Percentiles rank a stretch among this genome's conserved stretches.
Evolutionary conservation across 2,329 filamentous ascomycete genomes (phyloP).

Genomic region (Ophiocordyceps camponoti-leonardi): DNA sequence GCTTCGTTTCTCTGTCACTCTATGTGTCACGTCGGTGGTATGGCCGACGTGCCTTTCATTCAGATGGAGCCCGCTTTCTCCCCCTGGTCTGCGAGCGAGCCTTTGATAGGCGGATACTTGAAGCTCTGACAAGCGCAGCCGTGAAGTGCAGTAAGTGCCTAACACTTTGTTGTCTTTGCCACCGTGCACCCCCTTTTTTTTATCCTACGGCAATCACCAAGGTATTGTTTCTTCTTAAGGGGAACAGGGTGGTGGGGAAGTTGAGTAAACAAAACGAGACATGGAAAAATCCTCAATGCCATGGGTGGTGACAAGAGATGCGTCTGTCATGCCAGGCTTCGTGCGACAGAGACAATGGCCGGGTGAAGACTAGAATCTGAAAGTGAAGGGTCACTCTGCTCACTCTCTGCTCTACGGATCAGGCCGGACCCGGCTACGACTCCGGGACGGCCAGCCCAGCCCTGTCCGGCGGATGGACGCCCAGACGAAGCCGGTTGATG

Average conservation of each 20-base stretch:
- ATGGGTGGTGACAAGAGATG: no score
- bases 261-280: not conserved
- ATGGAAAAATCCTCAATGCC: not conserved
- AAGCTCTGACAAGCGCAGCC: not conserved
- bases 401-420: no score
- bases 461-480: no score
- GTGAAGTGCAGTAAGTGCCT: no score
- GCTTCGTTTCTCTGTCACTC: no score
- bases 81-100: not conserved
- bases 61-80: not conserved
- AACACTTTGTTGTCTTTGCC: no score
- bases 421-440: not conserved
- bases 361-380: no score
- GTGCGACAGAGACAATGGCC: not conserved
- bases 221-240: not conserved
- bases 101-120: not conserved
- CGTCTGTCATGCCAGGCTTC: not conserved
- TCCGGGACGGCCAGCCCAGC: not conserved
- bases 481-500: no score
- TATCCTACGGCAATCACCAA: not conserved
- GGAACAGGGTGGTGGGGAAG: not conserved
- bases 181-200: not conserved
- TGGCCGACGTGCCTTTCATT: not conserved
- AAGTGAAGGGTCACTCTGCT: no score
- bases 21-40: not conserved